phyloP scores from a whole-genome alignment of 169 alveolate species.

The Eimeria zaria region DNA sequence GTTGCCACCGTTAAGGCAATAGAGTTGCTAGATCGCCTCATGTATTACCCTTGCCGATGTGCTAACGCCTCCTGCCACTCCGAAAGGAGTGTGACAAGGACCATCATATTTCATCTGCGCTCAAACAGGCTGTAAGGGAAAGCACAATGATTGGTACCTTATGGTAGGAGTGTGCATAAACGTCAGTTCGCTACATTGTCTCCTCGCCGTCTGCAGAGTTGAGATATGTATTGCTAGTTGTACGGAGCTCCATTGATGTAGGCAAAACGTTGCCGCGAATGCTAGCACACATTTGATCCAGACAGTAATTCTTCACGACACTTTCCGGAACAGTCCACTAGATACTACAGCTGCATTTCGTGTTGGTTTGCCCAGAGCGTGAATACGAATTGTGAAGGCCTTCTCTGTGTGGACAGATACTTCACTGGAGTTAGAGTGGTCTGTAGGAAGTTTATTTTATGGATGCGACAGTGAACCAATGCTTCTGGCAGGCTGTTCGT shows the following conservation, averaged over 20 bases:
- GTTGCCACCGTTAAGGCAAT: not conserved
- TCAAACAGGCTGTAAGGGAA: not conserved
- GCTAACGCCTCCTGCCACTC: not conserved
- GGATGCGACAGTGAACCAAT: not conserved
- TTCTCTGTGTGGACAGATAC: not conserved
- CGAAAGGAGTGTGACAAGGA: not conserved
- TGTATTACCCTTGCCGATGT: not conserved
- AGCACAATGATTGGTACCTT: not conserved
- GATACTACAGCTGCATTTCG: not conserved
- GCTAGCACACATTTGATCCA: not conserved
- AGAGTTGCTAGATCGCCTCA: not conserved
- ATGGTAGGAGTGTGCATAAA: not conserved
- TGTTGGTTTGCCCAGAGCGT: not conserved
- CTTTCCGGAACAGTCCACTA: not conserved
- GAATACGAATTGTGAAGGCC: not conserved
- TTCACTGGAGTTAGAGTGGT: not conserved
- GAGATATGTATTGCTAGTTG: not conserved
- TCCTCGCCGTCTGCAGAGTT: not conserved
- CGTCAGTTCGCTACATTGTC: not conserved
- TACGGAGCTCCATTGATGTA: not conserved
- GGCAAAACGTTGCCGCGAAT: not conserved
- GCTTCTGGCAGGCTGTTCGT: constrained; percentile 2
- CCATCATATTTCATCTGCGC: not conserved
- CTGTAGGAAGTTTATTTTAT: not conserved
- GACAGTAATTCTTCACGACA: not conserved